phyloP scores from a whole-genome alignment of 768 basidiomycete species.

The Amanita polypyramis region DNA sequence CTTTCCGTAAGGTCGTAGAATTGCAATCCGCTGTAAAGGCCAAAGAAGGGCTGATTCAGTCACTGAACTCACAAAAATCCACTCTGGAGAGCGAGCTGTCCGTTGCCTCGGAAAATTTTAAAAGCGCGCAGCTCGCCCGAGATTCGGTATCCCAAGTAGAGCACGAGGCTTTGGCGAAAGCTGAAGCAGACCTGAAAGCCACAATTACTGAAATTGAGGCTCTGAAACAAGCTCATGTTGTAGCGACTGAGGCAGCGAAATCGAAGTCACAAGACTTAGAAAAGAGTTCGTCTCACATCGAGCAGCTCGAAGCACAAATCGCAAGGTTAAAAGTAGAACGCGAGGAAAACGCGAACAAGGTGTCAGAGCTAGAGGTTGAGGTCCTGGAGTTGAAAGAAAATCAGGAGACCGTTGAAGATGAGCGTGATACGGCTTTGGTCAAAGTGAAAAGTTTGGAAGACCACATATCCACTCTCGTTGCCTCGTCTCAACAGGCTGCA shows the following conservation, averaged over 20 bases:
- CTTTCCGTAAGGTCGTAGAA: slow-evolving; percentile 34
- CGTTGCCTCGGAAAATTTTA: slow-evolving; percentile 40
- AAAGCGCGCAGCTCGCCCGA: slow-evolving; percentile 33
- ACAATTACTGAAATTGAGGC: slow-evolving; percentile 40
- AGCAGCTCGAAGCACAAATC: slow-evolving; percentile 35
- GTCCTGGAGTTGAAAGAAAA: slow-evolving; percentile 67
- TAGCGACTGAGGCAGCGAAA: slow-evolving; percentile 36
- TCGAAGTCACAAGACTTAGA: slow-evolving; percentile 17
- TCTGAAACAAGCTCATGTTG: slow-evolving; percentile 38
- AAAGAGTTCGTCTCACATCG: slow-evolving; percentile 14
- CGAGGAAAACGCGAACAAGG: slow-evolving; percentile 58
- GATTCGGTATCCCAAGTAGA: slow-evolving; percentile 45
- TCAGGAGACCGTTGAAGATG: slow-evolving; percentile 55
- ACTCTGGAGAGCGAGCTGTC: slow-evolving; percentile 39
- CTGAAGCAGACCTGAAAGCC: slow-evolving; percentile 49
- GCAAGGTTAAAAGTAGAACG: slow-evolving; percentile 49
- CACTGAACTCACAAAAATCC: slow-evolving; percentile 39
- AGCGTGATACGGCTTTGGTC: slow-evolving; percentile 31
- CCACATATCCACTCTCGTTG: slow-evolving; percentile 37
- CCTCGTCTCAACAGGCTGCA: slow-evolving; percentile 35
- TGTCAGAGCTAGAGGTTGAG: slow-evolving; percentile 78
- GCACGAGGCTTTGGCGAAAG: slow-evolving; percentile 53
- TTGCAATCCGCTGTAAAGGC: slow-evolving; percentile 28
- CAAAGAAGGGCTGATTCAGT: slow-evolving; percentile 37
- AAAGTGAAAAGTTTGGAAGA: slow-evolving; percentile 43